These are phyloP conservation scores for Diospyros lotus DNA, from an alignment of 148 eudicot genomes.

Conservation along the genomic window DNA sequence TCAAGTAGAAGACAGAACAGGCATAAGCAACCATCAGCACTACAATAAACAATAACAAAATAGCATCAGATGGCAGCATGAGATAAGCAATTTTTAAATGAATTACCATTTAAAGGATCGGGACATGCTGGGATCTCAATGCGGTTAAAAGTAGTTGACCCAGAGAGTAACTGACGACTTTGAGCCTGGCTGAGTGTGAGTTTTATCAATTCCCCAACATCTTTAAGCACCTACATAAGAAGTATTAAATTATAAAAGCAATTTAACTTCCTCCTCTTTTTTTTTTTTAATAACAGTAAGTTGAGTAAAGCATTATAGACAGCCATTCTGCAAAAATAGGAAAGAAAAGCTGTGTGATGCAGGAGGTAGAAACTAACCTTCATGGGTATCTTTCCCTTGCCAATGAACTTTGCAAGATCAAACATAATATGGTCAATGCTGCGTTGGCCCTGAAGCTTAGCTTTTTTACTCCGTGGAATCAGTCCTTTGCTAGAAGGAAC, in stretches of 20 bases:
- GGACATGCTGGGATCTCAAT: constrained; percentile 63
- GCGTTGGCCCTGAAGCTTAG: constrained; percentile 40
- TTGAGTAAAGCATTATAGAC: background rate
- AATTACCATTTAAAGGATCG: constrained; percentile 84
- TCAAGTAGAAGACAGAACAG: constrained; percentile 1
- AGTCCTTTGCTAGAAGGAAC: constrained; percentile 35
- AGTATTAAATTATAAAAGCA: background rate
- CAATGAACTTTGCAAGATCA: constrained; percentile 63
- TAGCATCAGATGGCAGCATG: background rate
- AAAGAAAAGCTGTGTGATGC: background rate
- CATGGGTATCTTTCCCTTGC: constrained; percentile 71
- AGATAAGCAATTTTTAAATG: constrained; percentile 5
- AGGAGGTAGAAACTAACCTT: constrained; percentile 48
- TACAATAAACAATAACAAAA: background rate
- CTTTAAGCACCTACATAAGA: constrained; percentile 66
- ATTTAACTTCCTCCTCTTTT: too few relatives aligned
- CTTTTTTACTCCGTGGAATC: constrained; percentile 36
- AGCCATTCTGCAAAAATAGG: background rate
- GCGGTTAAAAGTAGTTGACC: constrained; percentile 87
- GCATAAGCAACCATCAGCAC: background rate
- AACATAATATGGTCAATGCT: constrained; percentile 58
- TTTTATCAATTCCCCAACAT: constrained; percentile 62
- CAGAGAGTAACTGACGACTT: constrained; percentile 71
- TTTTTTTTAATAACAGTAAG: background rate
- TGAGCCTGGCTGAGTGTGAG: constrained; percentile 63